Base-by-base conservation (phyloP, 768 basidiomycete species). In the Boletus fagicola region DNA sequence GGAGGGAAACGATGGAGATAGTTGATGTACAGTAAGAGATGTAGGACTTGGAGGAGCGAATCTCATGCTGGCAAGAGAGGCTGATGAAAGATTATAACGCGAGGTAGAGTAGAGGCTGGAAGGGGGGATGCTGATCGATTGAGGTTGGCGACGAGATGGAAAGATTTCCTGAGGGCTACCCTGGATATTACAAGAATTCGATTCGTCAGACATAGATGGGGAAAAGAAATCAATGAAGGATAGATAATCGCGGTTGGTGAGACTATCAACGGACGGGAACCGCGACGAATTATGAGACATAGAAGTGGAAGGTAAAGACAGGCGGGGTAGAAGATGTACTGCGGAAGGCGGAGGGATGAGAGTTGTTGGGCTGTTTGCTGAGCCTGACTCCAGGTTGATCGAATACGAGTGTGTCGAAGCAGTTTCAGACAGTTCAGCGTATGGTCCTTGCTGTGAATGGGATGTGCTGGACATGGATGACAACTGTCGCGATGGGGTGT, bases 171-270 rank as follows among this genome's bases (percentile, higher is more conserved):
- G 54, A 20, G 61, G 1, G 15, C 11, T 31, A 38, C 54, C 48
- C 43, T 50, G 63, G n/a, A 36, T 22, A 42, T 46, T 44, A 43
- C n/a, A 54, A 36, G 47, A 18, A 50, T 35, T 58, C 3, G 54
- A 7, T 28, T 61, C 62, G 24, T 68, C 68, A 15, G 57, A 30
- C 18, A 31, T 57, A 60, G 67, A 64, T 59, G 65, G 51, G 18
- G 80, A 76, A 49, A 67, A 68, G 47, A 82, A 67, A 68, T 82
- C 78, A 45, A 82, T 79, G 62, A 81, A 80, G 33, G 81, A 82
- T 55, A 72, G 68, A 58, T 66, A 70, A 59, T 76, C 74, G 68
- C 73, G 72, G 75, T 46, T 73, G 26, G 62, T 24, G 36, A 53
- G 42, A 20, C 49, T 48, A 47, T 60, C 57, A n/a, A 75, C 45